These are phyloP conservation scores for Podospora appendiculata DNA, from an alignment of 495 filamentous ascomycete species.

Conservation along the genomic window DNA sequence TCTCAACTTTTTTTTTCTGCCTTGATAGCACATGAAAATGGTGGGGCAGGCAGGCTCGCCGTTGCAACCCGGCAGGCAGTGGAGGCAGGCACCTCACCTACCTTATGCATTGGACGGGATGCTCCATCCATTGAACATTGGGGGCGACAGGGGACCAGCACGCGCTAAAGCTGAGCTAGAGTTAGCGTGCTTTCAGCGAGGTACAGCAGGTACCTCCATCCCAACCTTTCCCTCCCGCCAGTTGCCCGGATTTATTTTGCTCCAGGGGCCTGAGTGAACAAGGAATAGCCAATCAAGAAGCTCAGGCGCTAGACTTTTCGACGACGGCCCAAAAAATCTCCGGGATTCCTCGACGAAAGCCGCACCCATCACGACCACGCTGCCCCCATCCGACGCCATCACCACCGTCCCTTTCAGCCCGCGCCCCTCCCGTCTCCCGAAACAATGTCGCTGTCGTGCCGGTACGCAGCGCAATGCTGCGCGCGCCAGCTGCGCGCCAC, in stretches of 20 bases:
- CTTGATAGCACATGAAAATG: neutral
- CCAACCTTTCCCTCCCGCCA: neutral
- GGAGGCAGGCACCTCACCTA: neutral
- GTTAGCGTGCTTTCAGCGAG: neutral
- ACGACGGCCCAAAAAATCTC: conserved; percentile 15
- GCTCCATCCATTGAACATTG: too few species aligned
- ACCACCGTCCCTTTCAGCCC: conserved; percentile 1
- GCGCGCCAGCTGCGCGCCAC: conserved; percentile 44
- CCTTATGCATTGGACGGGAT: too few species aligned
- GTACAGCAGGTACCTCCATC: neutral
- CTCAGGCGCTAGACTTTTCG: conserved; percentile 16
- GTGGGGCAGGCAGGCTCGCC: conserved; percentile 1
- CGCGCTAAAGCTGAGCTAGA: neutral
- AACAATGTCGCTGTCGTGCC: conserved; percentile 53
- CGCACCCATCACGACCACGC: conserved; percentile 4
- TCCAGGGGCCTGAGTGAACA: neutral
- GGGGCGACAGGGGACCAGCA: neutral
- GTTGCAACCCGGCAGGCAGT: neutral
- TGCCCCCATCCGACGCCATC: conserved; percentile 1
- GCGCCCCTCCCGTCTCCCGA: conserved; percentile 9
- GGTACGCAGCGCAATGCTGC: conserved; percentile 52
- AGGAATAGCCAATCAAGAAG: conserved; percentile 15
- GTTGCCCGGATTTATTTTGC: conserved; percentile 11
- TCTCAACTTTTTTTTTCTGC: conserved; percentile 22
- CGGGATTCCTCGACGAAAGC: conserved; percentile 8